A percentile compares a stretch with the other conserved stretches of the same genome.
phyloP scores from a whole-genome alignment of 1,139 yeast genomes.

The Hemisphaericaspora subhashii region DNA sequence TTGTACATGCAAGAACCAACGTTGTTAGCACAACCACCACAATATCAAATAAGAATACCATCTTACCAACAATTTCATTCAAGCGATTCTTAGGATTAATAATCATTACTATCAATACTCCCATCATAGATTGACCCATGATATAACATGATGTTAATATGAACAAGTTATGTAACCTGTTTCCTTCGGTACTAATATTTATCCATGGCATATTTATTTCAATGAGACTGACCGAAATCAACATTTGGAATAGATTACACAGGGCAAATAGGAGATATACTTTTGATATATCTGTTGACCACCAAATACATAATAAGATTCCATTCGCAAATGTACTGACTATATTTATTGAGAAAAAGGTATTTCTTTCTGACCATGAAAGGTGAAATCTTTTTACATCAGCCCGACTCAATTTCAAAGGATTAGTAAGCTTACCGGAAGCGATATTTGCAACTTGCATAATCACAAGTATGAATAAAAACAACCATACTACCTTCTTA shows the following conservation, averaged over 20 bases:
- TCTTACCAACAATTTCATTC: slow-evolving; percentile 16
- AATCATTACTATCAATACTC: slow-evolving; percentile 13
- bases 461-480: slow-evolving; percentile 12
- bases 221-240: slow-evolving; percentile 18
- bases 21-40: not conserved
- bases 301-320: slow-evolving; percentile 15
- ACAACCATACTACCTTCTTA: slow-evolving; percentile 13
- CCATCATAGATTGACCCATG: slow-evolving; percentile 17
- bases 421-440: slow-evolving; percentile 15
- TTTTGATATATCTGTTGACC: slow-evolving; percentile 15
- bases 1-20: slow-evolving; percentile 12
- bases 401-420: slow-evolving; percentile 11
- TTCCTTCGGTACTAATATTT: slow-evolving; percentile 10
- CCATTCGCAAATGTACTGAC: slow-evolving; percentile 16
- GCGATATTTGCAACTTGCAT: slow-evolving; percentile 14
- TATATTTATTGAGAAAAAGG: slow-evolving; percentile 12
- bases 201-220: slow-evolving; percentile 15
- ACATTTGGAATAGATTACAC: slow-evolving; percentile 15
- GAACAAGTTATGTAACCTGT: slow-evolving; percentile 17
- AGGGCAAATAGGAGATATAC: slow-evolving; percentile 15
- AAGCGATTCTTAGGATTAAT: slow-evolving; percentile 18
- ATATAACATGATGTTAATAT: slow-evolving; percentile 16
- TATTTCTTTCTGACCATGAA: slow-evolving; percentile 8
- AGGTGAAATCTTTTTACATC: slow-evolving; percentile 6
- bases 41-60: slow-evolving; percentile 14